Base-by-base conservation (phyloP, 2,329 filamentous ascomycete species). In the Orbilia oligospora region DNA sequence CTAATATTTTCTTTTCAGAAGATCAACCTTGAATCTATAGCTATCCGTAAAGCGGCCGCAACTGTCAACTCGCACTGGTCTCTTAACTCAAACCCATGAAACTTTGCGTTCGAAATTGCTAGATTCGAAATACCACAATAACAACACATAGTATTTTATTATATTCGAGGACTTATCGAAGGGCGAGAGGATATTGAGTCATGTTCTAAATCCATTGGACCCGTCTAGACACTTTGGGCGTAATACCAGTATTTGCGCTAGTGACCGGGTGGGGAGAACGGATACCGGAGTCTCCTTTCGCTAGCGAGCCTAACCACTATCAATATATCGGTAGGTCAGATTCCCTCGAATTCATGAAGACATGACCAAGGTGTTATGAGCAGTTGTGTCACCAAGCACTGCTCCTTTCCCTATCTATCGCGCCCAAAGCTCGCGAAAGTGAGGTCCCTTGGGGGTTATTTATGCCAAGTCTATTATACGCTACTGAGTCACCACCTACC, bases 81-180 rank as follows among this genome's bases (percentile, higher is more conserved):
- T 30, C 3, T 30, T 30, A 30, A 30, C 38, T n/a, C 12, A 41
- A 41, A 5, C 8, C 33, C 38, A 41, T 41, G 38, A 14, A 41
- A 16, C 49, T 53, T 24, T 53, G 49, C 5, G 18, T 33, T 30
- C 6, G 27, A 30, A 30, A 30, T 27, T 27, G 22, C 22, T 27
- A 18, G 12, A 22, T 18, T 36, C 53, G 12, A 56, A 56, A 56
- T 56, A 56, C 27, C 27, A 56, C 53, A 56, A 36, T 22, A 20
- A 20, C 53, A 56, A 56, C 53, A 38, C 53, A 38, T 20, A 27
- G 22, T 33, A 27, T 1, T 48, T 48, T n/a, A 5, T n/a, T 20
- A 22, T 5, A 8, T 18, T 48, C 10, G 6, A 9, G 8, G n/a
- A 51, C 48, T 6, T 18, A 18, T 33, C 27, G 27, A 55, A 55